Evolutionary conservation across 495 filamentous ascomycete species (phyloP).

Genomic region (Massariosphaeria phaeospora): DNA sequence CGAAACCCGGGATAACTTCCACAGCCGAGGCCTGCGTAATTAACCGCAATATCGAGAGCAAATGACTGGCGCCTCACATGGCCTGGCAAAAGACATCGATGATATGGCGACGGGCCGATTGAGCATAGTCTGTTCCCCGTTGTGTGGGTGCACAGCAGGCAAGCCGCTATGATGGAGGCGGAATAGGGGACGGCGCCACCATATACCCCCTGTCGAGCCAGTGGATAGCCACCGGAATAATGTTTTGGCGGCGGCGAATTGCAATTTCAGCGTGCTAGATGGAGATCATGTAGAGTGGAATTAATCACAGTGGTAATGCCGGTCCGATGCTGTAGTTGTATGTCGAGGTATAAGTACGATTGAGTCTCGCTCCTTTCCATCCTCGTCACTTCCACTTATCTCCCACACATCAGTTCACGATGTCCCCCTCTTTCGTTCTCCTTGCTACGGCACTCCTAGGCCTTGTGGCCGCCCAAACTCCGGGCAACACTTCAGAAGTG

Average conservation of each 20-base stretch:
- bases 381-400: not conserved
- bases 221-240: not conserved
- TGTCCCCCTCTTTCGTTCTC: slow-evolving; percentile 18
- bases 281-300: slow-evolving; percentile 11
- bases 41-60: slow-evolving; percentile 15
- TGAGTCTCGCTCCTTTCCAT: not conserved
- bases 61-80: slow-evolving; percentile 17
- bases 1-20: slow-evolving; percentile 2
- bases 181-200: not conserved
- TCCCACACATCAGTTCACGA: not conserved
- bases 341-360: slow-evolving; percentile 16
- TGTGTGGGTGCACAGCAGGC: not conserved
- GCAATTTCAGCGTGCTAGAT: slow-evolving; percentile 10
- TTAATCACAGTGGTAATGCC: slow-evolving; percentile 16
- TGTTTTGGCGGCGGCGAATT: not conserved
- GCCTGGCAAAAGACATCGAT: slow-evolving; percentile 4
- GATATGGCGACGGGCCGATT: slow-evolving; percentile 1
- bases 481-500: slow-evolving; percentile 30
- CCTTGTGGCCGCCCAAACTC: slow-evolving; percentile 32
- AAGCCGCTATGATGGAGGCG: slow-evolving; percentile 1
- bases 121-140: not conserved
- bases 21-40: not conserved
- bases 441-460: slow-evolving; percentile 14
- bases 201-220: slow-evolving; percentile 1
- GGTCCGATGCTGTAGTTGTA: not conserved